Percentiles rank a stretch among this genome's conserved stretches.
Conservation (phyloP, 805 yeast genomes). For the Debaryomyces hansenii region DNA sequence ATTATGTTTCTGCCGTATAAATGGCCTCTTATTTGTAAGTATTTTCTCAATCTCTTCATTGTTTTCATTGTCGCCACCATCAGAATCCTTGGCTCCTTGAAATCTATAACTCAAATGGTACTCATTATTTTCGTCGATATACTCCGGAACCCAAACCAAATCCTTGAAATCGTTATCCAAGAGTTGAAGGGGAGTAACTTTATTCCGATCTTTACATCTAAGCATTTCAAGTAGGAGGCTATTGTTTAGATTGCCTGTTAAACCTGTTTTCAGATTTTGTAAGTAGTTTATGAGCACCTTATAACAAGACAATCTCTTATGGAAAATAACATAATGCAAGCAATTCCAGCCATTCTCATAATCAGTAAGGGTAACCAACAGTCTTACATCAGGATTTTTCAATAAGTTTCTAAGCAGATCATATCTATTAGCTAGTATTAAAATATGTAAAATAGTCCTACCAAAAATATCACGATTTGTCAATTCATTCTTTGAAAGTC, state of each 20-base stretch:
- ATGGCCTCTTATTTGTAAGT: not conserved
- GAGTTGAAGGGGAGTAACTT: conserved; percentile 71
- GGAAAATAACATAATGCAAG: conserved; percentile 65
- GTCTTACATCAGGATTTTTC: conserved; percentile 47
- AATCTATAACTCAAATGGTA: conserved; percentile 25
- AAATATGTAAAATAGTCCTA: conserved; percentile 58
- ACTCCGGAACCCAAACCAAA: conserved; percentile 43
- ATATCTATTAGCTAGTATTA: conserved; percentile 50
- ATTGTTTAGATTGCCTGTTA: conserved; percentile 15
- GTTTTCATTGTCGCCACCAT: not conserved
- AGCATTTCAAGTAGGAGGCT: conserved; percentile 38
- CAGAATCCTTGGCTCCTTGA: conserved; percentile 1
- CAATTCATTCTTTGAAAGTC: conserved; percentile 32
- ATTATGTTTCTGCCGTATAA: conserved; percentile 10
- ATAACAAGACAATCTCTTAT: conserved; percentile 58
- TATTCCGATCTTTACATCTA: conserved; percentile 65
- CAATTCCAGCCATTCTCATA: conserved; percentile 82
- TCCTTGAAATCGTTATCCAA: conserved; percentile 47
- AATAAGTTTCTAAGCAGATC: conserved; percentile 49
- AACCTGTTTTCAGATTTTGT: conserved; percentile 3
- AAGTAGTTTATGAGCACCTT: conserved; percentile 34
- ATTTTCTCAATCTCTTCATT: not conserved
- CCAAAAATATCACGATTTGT: conserved; percentile 68
- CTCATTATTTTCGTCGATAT: conserved; percentile 36
- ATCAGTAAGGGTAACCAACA: conserved; percentile 47